Evolutionary conservation across 441 rosid genomes (phyloP).

Genomic region (Gossypium aridum): DNA sequence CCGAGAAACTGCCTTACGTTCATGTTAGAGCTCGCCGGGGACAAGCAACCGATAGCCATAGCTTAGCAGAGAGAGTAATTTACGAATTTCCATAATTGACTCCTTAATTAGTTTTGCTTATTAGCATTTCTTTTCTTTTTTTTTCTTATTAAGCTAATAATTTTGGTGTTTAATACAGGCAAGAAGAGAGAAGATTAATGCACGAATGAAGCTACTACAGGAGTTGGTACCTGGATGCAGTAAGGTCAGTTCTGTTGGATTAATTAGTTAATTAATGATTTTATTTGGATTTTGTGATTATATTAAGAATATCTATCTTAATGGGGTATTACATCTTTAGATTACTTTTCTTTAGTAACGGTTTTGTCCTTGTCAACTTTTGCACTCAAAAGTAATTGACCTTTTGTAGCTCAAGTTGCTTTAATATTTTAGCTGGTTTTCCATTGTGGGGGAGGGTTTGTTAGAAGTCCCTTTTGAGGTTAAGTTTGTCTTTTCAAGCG

Average conservation of each 20-base stretch:
- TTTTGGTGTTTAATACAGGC: conserved; percentile 31
- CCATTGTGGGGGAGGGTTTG: not conserved
- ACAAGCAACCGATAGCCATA: conserved; percentile 97
- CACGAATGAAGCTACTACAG: conserved; percentile 63
- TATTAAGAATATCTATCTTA: conserved; percentile 12
- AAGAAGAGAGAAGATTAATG: conserved; percentile 63
- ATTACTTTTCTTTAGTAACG: not conserved
- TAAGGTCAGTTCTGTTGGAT: conserved; percentile 27
- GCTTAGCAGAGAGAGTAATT: conserved; percentile 93
- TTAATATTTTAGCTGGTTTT: not conserved
- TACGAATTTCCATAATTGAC: conserved; percentile 3
- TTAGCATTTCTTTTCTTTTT: not conserved
- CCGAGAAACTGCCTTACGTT: conserved; percentile 79
- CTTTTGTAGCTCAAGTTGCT: not conserved
- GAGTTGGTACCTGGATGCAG: conserved; percentile 71
- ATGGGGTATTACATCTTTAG: not conserved
- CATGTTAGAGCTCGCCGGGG: conserved; percentile 99
- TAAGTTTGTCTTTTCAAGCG: not conserved
- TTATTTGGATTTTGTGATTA: conserved; percentile 8
- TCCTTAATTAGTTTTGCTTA: not conserved
- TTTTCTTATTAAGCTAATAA: conserved; percentile 15
- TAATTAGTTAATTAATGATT: conserved; percentile 29
- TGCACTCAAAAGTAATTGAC: conserved; percentile 9
- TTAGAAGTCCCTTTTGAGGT: conserved; percentile 11
- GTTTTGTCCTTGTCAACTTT: conserved; percentile 16